These are phyloP conservation scores for Actinidia chinensis DNA, from an alignment of 179 eudicot genomes.

Conservation along the genomic window DNA sequence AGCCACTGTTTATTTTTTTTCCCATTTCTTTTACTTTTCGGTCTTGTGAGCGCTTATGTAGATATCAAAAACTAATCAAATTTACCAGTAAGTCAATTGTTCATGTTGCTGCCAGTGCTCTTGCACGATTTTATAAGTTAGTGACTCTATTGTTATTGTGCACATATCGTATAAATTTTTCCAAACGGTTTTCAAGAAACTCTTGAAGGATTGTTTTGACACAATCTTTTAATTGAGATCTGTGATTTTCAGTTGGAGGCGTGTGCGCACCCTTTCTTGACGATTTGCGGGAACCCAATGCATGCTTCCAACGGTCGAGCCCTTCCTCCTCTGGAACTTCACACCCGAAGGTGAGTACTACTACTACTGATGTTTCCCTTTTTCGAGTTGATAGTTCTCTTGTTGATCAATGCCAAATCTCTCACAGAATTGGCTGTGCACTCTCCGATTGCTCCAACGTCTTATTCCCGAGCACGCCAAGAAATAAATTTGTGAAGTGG, in stretches of 20 bases:
- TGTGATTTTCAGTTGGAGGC: constrained; percentile 71
- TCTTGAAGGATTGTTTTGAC: background rate
- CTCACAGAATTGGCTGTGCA: constrained; percentile 62
- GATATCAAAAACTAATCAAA: too few species aligned
- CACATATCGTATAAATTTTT: too few species aligned
- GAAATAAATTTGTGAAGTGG: constrained; percentile 32
- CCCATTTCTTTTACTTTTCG: too few species aligned
- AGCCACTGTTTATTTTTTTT: too few species aligned
- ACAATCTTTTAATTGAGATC: background rate
- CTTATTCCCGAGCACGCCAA: constrained; percentile 56
- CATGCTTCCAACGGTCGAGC: constrained; percentile 68
- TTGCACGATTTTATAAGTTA: too few species aligned
- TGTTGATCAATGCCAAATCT: constrained; percentile 3
- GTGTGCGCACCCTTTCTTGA: constrained; percentile 92
- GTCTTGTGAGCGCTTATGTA: too few species aligned
- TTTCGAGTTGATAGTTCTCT: background rate
- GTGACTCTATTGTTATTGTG: too few species aligned
- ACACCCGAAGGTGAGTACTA: constrained; percentile 60
- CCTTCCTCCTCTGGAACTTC: constrained; percentile 71
- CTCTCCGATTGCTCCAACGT: constrained; percentile 51
- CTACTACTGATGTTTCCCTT: background rate
- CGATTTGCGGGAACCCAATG: constrained; percentile 70
- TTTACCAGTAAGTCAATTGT: too few species aligned
- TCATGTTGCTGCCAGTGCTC: too few species aligned
- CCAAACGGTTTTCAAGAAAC: too few species aligned